Evolutionary conservation across 1,284 basidiomycete genomes (phyloP).

Genomic region (Cryptococcus floricola): DNA sequence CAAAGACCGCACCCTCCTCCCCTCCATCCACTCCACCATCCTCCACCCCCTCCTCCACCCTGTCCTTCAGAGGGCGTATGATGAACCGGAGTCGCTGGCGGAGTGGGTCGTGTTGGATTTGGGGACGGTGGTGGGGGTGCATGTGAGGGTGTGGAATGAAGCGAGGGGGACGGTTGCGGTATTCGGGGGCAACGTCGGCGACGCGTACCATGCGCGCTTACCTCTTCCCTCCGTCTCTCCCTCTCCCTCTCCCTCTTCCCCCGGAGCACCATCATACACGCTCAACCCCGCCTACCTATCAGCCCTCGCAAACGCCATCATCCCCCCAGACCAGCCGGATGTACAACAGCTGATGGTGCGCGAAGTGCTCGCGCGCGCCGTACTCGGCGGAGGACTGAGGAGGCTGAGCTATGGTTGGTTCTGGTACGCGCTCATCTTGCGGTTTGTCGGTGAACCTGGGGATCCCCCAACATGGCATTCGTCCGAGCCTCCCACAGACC

Average conservation of each 20-base stretch:
- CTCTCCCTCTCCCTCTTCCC: background rate
- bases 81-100: conserved; percentile 11
- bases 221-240: conserved; percentile 20
- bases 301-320: conserved; percentile 42
- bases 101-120: conserved; percentile 28
- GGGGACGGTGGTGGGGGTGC: conserved; percentile 25
- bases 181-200: background rate
- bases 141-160: conserved; percentile 26
- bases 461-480: background rate
- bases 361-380: conserved; percentile 49
- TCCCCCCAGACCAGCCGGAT: conserved; percentile 26
- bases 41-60: conserved; percentile 24
- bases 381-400: conserved; percentile 41
- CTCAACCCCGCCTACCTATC: conserved; percentile 45
- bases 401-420: conserved; percentile 49
- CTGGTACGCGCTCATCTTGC: conserved; percentile 32
- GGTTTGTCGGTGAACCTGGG: conserved; percentile 19
- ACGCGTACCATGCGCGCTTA: conserved; percentile 34
- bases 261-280: conserved; percentile 7
- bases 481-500: background rate
- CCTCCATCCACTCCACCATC: conserved; percentile 14
- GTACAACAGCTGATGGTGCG: conserved; percentile 46
- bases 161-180: conserved; percentile 10
- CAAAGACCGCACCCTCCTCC: conserved; percentile 29
- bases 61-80: conserved; percentile 17